Evolutionary conservation across 2,329 filamentous ascomycete species (phyloP).

Genomic region (Talaromyces sp.): DNA sequence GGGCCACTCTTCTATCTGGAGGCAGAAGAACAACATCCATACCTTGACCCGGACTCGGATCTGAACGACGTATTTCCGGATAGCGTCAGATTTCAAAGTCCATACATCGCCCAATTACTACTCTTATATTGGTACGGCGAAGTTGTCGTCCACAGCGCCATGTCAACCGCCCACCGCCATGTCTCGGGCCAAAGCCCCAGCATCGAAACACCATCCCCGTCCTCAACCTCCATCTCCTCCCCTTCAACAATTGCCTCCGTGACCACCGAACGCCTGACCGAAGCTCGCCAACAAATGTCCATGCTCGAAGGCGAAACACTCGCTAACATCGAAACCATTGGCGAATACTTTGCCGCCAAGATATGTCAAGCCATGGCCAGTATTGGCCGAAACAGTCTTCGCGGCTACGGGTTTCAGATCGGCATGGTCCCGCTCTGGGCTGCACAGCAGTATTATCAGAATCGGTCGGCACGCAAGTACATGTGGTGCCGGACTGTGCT

Average conservation of each 20-base stretch:
- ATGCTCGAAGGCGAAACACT: conserved; percentile 7
- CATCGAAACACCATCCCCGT: not conserved
- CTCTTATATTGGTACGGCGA: conserved; percentile 18
- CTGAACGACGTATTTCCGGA: conserved; percentile 15
- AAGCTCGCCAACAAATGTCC: conserved; percentile 2
- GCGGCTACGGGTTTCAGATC: conserved; percentile 18
- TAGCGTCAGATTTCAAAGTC: conserved; percentile 14
- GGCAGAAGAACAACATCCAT: conserved; percentile 18
- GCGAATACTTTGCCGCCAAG: conserved; percentile 18
- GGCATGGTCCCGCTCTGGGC: conserved; percentile 17
- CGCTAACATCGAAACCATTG: conserved; percentile 7
- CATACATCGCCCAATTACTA: conserved; percentile 16
- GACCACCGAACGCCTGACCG: not conserved
- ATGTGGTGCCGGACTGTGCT: conserved; percentile 18
- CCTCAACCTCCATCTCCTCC: not conserved
- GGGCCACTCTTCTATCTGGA: conserved; percentile 16
- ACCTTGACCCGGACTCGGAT: conserved; percentile 15
- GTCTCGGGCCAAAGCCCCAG: not conserved
- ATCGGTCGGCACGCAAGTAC: conserved; percentile 13
- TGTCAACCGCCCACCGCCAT: conserved; percentile 14
- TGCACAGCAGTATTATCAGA: conserved; percentile 15
- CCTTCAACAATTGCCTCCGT: not conserved
- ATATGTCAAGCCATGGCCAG: conserved; percentile 19
- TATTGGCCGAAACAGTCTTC: conserved; percentile 16
- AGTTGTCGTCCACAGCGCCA: conserved; percentile 17